Evolutionary conservation across 108 stramenopile genomes (phyloP).

Genomic region (Nitzschia putrida): DNA sequence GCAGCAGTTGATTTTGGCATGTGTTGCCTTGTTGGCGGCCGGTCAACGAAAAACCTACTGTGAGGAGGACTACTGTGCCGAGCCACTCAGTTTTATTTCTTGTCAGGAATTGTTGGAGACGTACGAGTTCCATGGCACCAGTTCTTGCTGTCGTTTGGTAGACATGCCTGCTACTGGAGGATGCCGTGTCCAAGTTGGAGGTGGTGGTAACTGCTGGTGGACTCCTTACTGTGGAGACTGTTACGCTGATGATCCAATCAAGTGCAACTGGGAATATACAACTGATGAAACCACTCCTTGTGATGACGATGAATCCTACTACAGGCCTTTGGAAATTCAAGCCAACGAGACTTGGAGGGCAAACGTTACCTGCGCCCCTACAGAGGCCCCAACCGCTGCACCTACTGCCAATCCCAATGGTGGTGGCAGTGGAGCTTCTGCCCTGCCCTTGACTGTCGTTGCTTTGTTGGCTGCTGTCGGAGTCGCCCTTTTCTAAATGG

Average conservation of each 20-base stretch:
- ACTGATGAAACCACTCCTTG: neutral
- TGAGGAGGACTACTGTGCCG: constrained; percentile 12
- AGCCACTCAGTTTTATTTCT: neutral
- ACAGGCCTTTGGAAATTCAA: neutral
- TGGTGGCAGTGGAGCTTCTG: neutral
- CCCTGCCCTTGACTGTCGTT: neutral
- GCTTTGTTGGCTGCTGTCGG: neutral
- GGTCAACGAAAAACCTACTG: constrained; percentile 16
- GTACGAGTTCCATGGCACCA: constrained; percentile 25
- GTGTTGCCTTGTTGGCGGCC: neutral
- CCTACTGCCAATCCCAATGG: neutral
- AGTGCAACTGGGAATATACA: constrained; percentile 1
- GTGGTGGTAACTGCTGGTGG: constrained; percentile 29
- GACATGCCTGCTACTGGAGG: constrained; percentile 29
- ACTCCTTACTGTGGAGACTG: constrained; percentile 26
- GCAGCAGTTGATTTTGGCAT: neutral
- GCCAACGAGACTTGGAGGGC: neutral
- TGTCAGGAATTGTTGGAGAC: constrained; percentile 23
- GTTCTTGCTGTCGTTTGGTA: constrained; percentile 27
- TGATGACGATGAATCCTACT: neutral
- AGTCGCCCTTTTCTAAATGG: neutral
- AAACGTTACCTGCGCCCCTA: neutral
- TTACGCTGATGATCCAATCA: neutral
- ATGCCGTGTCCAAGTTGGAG: constrained; percentile 30
- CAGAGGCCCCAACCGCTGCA: neutral